These are phyloP conservation scores for Ogataea nakhonphanomensis DNA, from an alignment of 805 yeast genomes.

Conservation along the genomic window DNA sequence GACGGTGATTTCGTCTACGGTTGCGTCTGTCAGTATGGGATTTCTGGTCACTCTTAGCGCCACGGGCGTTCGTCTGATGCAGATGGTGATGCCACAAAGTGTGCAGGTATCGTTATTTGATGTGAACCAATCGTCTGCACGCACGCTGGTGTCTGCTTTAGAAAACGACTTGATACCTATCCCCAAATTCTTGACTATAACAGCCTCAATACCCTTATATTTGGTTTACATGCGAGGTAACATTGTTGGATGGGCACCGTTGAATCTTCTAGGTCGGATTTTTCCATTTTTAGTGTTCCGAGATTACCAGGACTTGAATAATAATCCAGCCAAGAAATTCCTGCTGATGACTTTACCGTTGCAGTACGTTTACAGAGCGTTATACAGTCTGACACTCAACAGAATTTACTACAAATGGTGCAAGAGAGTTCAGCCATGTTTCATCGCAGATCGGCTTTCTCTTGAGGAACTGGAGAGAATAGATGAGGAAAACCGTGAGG, in stretches of 20 bases:
- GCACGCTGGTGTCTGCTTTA: constrained; percentile 17
- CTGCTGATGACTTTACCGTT: constrained; percentile 15
- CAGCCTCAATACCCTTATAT: constrained; percentile 32
- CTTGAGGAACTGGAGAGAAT: constrained; percentile 31
- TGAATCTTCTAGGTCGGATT: constrained; percentile 10
- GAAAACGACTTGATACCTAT: constrained; percentile 20
- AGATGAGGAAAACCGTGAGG: constrained; percentile 32
- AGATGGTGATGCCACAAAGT: constrained; percentile 31
- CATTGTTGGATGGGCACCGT: constrained; percentile 7
- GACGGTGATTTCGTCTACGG: constrained; percentile 19
- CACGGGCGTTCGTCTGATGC: constrained; percentile 30
- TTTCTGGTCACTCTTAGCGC: constrained; percentile 20
- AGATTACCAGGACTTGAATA: constrained; percentile 11
- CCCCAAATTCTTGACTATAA: constrained; percentile 21
- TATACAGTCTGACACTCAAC: constrained; percentile 30
- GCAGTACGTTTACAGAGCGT: constrained; percentile 19
- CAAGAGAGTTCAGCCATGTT: constrained; percentile 32
- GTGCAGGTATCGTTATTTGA: constrained; percentile 31
- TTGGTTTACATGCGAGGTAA: constrained; percentile 24
- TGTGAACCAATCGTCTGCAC: constrained; percentile 11
- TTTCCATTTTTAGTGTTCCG: constrained; percentile 18
- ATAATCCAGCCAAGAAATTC: constrained; percentile 16
- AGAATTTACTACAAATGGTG: constrained; percentile 36
- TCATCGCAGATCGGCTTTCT: constrained; percentile 33
- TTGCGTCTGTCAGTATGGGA: constrained; percentile 24